Percentiles rank a stretch among this genome's conserved stretches.
Conservation (phyloP, 441 rosid species). For the Euphorbia celastroides region DNA sequence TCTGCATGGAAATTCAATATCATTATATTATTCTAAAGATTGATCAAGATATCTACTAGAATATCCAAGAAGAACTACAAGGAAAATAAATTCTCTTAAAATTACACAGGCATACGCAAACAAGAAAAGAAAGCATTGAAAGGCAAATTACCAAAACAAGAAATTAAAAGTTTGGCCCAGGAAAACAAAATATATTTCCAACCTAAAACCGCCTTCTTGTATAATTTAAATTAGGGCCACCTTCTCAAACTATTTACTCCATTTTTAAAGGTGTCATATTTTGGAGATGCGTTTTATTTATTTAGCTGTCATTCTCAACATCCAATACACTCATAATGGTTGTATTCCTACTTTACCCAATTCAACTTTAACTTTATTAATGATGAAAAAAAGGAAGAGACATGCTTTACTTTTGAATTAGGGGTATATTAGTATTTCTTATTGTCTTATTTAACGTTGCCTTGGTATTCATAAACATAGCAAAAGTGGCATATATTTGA, state of each 20-base stretch:
- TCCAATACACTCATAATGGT: too few species aligned
- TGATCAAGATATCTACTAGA: constrained; percentile 1
- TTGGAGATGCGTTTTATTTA: too few species aligned
- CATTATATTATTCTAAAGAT: constrained; percentile 13
- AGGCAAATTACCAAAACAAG: neutral
- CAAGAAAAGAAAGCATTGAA: neutral
- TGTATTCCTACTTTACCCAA: too few species aligned
- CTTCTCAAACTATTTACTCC: constrained; percentile 1
- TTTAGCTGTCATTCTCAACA: too few species aligned
- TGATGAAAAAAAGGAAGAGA: too few species aligned
- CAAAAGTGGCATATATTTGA: too few species aligned
- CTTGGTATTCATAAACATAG: too few species aligned
- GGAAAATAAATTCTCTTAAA: constrained; percentile 3
- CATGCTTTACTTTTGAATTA: too few species aligned
- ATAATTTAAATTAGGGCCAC: neutral
- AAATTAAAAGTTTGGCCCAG: neutral
- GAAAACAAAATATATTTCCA: neutral
- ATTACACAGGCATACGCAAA: neutral
- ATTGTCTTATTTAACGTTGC: too few species aligned
- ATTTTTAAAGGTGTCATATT: too few species aligned
- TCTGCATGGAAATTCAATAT: constrained; percentile 41
- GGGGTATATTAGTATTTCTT: too few species aligned
- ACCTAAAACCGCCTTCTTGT: constrained; percentile 1
- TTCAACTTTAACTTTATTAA: too few species aligned
- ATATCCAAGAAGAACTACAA: neutral